Evolutionary conservation across 176 grass and related monocot species (phyloP), one percentile per base, ranked within the genome.

Genomic region (Bromus sterilis): DNA sequence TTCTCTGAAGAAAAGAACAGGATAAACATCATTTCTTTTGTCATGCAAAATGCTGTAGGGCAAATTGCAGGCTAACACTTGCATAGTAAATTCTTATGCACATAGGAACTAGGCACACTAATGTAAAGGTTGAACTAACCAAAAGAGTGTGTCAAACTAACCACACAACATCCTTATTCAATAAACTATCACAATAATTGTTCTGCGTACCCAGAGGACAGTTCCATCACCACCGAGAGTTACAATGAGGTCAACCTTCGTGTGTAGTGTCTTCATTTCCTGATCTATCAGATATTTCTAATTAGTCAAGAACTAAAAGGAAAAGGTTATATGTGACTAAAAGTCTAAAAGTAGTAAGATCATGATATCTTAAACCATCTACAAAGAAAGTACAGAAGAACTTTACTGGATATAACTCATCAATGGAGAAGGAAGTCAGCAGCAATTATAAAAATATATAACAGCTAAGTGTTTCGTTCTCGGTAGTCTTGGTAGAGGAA

Each of bases 191-290:
- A 84, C 24, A 69, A 26, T 76, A 75, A 2, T 62, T 34, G 30
- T 41, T 30, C 7, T 71, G 30, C 86, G 40, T 94, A 94, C 95
- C 92, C 92, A 94, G 21, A 94, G 46, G 85, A 94, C 92, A 75
- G 92, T 94, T 82, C 92, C 92, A 66, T 94, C 92, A 71, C 92
- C 92, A 4, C 92, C 92, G 37, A 94, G 92, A 58, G 89, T 94
- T 72, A 91, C 69, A 55, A 94, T 76, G 76, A 94, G 92, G 74
- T 94, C 92, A 73, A 94, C 73, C 86, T 87, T 94, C 25, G 86
- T 91, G 78, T 94, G 92, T 25, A 94, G 74, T 66, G 78, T 75
- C 77, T 94, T 89, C 81, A 91, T 89, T 78, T 94, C 89, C 32
- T 94, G 72, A 89, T 94, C 92, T 94, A 69, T 69, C 26, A 74